Evolutionary conservation across 495 filamentous ascomycete species (phyloP).

Genomic region (Daldinia vernicosa): DNA sequence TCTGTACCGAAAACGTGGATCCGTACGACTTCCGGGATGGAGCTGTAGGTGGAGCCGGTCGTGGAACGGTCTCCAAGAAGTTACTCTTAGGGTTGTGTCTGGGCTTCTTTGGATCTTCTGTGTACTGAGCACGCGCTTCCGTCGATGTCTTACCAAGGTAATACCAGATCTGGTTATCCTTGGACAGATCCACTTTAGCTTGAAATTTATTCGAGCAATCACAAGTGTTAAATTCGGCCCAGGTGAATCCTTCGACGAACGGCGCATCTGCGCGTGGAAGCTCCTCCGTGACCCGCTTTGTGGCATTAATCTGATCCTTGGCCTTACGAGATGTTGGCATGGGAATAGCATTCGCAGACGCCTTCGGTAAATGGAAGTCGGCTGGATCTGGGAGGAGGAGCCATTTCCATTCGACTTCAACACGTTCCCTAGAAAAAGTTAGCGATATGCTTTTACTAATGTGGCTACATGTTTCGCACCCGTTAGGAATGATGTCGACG

Average conservation of each 20-base stretch:
- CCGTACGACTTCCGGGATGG: conserved; percentile 47
- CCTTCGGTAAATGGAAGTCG: conserved; percentile 70
- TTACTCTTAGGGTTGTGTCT: conserved; percentile 66
- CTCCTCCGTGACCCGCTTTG: conserved; percentile 64
- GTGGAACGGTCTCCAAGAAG: conserved; percentile 69
- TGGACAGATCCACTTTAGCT: conserved; percentile 71
- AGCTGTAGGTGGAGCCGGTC: conserved; percentile 51
- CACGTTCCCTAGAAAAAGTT: conserved; percentile 55
- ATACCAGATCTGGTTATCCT: conserved; percentile 82
- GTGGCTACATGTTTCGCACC: conserved; percentile 63
- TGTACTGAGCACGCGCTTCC: conserved; percentile 91
- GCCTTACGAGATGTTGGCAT: conserved; percentile 64
- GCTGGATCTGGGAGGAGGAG: conserved; percentile 71
- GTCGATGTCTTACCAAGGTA: conserved; percentile 89
- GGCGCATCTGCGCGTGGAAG: conserved; percentile 72
- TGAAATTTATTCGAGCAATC: conserved; percentile 50
- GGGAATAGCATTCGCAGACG: conserved; percentile 65
- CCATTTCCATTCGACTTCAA: conserved; percentile 84
- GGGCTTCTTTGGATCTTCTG: conserved; percentile 73
- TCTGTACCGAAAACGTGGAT: conserved; percentile 44
- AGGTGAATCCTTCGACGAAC: conserved; percentile 73
- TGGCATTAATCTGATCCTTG: conserved; percentile 65
- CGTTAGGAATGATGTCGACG: conserved; percentile 85
- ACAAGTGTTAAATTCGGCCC: conserved; percentile 82
- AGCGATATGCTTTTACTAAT: conserved; percentile 28